These are phyloP conservation scores for Chondrostereum purpureum DNA, from an alignment of 1,284 basidiomycete genomes.

Conservation along the genomic window DNA sequence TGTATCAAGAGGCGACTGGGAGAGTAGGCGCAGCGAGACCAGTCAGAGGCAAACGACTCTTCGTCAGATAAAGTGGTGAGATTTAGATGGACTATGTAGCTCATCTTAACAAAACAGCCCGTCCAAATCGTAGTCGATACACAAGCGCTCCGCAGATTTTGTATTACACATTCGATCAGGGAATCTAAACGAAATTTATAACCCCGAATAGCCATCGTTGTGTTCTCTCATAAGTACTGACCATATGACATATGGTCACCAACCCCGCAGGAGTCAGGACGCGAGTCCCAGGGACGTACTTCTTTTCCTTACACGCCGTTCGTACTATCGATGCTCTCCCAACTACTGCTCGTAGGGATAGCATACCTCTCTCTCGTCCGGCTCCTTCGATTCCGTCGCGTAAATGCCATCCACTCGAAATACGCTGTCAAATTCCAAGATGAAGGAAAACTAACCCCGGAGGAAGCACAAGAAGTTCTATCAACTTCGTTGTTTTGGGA, in stretches of 20 bases:
- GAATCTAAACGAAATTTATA: too few relatives aligned
- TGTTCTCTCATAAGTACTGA: too few relatives aligned
- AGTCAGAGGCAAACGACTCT: conserved; percentile 55
- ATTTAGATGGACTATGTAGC: too few relatives aligned
- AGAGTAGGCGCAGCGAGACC: conserved; percentile 71
- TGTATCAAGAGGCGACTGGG: conserved; percentile 78
- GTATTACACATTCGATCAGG: too few relatives aligned
- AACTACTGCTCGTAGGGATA: not conserved
- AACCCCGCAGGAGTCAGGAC: too few relatives aligned
- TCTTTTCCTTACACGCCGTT: too few relatives aligned
- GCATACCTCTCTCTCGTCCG: conserved; percentile 1
- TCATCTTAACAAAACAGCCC: too few relatives aligned
- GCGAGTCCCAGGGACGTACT: too few relatives aligned
- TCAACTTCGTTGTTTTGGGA: conserved; percentile 28
- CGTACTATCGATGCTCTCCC: not conserved
- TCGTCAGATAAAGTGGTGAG: conserved; percentile 57
- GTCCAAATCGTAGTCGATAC: too few relatives aligned
- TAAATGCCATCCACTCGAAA: conserved; percentile 14
- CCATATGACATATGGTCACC: too few relatives aligned
- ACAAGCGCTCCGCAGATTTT: too few relatives aligned
- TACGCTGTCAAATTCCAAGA: conserved; percentile 24
- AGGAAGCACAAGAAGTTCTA: conserved; percentile 38
- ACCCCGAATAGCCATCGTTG: too few relatives aligned
- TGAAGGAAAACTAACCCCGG: conserved; percentile 27
- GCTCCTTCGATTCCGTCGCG: not conserved